These are phyloP conservation scores for Xylaria curta DNA, from an alignment of 495 filamentous ascomycete species.

Conservation along the genomic window DNA sequence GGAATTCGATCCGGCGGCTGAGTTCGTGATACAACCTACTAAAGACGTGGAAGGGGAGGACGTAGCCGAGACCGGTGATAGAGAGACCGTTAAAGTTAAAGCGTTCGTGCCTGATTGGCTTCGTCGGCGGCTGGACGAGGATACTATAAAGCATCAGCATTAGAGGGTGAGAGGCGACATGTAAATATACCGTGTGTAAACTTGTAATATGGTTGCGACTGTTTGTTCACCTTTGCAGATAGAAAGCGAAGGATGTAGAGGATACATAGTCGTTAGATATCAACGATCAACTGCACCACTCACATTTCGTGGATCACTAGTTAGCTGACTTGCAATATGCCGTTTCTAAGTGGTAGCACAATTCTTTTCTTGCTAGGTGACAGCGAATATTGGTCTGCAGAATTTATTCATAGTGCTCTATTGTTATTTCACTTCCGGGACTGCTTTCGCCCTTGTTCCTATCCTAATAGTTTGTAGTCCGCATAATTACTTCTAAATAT, in stretches of 20 bases:
- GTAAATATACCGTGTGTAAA: neutral
- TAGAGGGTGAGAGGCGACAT: neutral
- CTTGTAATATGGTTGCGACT: constrained; percentile 3
- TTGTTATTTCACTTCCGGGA: neutral
- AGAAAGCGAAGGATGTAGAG: neutral
- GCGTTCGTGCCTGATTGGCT: constrained; percentile 89
- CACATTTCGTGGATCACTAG: neutral
- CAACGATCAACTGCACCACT: neutral
- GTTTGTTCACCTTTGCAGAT: neutral
- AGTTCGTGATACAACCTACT: constrained; percentile 52
- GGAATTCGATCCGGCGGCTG: constrained; percentile 46
- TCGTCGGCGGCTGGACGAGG: constrained; percentile 44
- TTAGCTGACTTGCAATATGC: neutral
- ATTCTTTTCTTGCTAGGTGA: neutral
- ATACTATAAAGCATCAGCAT: constrained; percentile 7
- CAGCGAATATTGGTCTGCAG: neutral
- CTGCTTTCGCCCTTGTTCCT: neutral
- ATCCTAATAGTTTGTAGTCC: neutral
- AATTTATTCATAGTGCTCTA: neutral
- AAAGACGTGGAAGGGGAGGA: constrained; percentile 25
- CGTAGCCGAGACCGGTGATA: constrained; percentile 3
- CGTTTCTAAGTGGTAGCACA: neutral
- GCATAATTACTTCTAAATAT: neutral
- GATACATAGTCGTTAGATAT: neutral
- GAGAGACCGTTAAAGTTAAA: constrained; percentile 66